Percentiles rank a stretch among this genome's conserved stretches.
Evolutionary conservation across 1,284 basidiomycete genomes (phyloP).

Genomic region (Abortiporus biennis): DNA sequence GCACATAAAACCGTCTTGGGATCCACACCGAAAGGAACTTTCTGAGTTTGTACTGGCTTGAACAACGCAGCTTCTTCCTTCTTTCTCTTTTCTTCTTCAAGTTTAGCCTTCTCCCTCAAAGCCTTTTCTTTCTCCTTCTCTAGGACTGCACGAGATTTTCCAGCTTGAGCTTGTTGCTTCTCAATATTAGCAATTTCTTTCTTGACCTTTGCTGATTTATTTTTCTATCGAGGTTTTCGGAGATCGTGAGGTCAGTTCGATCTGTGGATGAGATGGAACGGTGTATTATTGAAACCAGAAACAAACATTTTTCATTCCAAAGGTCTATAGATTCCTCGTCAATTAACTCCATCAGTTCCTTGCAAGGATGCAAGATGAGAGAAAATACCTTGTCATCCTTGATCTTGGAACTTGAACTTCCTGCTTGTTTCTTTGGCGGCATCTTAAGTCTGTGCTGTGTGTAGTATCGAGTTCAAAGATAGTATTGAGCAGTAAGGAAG

Average conservation of each 20-base stretch:
- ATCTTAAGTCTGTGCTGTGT: conserved; percentile 30
- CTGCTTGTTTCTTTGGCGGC: conserved; percentile 67
- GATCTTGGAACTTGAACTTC: conserved; percentile 50
- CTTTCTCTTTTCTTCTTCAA: conserved; percentile 77
- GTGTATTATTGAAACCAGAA: conserved; percentile 5
- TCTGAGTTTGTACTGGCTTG: conserved; percentile 75
- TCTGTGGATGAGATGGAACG: too few species aligned
- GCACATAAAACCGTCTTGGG: conserved; percentile 89
- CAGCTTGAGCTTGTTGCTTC: conserved; percentile 63
- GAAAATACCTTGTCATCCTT: conserved; percentile 69
- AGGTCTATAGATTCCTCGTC: conserved; percentile 54
- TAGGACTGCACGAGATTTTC: conserved; percentile 73
- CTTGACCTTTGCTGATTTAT: conserved; percentile 91
- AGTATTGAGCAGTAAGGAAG: too few species aligned
- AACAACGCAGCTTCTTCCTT: conserved; percentile 84
- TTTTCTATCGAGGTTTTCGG: conserved; percentile 57
- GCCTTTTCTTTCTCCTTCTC: conserved; percentile 84
- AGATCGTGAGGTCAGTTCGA: conserved; percentile 4
- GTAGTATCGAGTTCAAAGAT: too few species aligned
- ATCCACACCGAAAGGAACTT: conserved; percentile 93
- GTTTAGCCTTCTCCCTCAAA: conserved; percentile 69
- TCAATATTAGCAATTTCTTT: conserved; percentile 78
- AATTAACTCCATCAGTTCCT: conserved; percentile 21
- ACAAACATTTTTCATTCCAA: conserved; percentile 89
- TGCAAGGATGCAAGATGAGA: conserved; percentile 4